Conservation (phyloP, 148 eudicot genomes). For the Rhododendron molle region DNA sequence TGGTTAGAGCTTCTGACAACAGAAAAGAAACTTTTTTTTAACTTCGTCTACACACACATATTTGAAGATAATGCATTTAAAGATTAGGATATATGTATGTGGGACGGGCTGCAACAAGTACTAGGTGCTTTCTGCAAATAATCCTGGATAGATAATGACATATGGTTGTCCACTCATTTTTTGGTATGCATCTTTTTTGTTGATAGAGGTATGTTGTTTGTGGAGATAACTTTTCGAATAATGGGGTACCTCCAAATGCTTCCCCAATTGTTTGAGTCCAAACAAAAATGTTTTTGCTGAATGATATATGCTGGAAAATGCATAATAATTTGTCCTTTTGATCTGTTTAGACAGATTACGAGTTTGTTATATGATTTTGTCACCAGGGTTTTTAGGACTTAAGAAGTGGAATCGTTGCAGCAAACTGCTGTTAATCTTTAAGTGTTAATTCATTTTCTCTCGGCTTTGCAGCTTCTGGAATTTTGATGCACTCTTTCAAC, state of each 20-base stretch:
- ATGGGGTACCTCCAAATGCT: background rate
- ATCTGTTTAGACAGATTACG: background rate
- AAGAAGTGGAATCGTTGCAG: background rate
- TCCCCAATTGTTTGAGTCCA: background rate
- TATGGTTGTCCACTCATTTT: background rate
- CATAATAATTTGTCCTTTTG: background rate
- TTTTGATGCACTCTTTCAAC: constrained; percentile 92
- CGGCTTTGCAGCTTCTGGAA: constrained; percentile 79
- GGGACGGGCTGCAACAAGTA: background rate
- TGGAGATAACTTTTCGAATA: background rate
- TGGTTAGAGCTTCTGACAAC: background rate
- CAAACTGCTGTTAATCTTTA: background rate
- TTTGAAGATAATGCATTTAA: background rate
- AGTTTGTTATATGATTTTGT: background rate
- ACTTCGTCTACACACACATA: background rate
- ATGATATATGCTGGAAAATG: background rate
- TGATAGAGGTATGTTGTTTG: background rate
- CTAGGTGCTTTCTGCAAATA: background rate
- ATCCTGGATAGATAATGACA: background rate
- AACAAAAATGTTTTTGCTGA: background rate
- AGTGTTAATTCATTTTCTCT: background rate
- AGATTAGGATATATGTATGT: background rate
- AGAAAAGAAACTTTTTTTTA: background rate
- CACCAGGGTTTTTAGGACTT: background rate
- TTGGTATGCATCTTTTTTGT: background rate